A percentile compares a stretch with the other conserved stretches of the same genome.
Conservation (phyloP, 2,329 filamentous ascomycete genomes). For the Fusarium nurragi region DNA sequence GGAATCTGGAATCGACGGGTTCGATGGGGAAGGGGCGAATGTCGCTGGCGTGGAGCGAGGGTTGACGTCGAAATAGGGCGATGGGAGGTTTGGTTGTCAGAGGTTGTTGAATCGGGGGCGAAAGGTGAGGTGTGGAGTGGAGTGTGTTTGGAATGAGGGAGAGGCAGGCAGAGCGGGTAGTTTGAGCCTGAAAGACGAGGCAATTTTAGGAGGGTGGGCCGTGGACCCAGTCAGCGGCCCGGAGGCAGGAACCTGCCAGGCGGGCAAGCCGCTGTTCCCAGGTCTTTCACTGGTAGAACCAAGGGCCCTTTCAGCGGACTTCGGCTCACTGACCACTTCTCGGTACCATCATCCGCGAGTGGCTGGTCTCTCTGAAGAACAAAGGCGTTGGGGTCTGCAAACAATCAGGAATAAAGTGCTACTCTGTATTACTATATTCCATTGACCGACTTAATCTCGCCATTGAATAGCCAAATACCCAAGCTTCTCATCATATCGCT, state of each 20-base stretch:
- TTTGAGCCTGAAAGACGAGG: conserved; percentile 49
- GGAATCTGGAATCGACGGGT: conserved; percentile 24
- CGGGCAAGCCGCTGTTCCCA: conserved; percentile 19
- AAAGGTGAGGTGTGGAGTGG: conserved; percentile 44
- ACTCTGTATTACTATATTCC: no score
- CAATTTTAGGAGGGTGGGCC: conserved; percentile 31
- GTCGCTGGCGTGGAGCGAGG: conserved; percentile 41
- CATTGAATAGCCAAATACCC: no score
- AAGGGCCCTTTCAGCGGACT: conserved; percentile 7
- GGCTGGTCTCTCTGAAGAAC: conserved; percentile 21
- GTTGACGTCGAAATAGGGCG: conserved; percentile 38
- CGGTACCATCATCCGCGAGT: conserved; percentile 27
- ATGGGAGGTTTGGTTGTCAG: conserved; percentile 41
- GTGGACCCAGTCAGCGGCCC: conserved; percentile 20
- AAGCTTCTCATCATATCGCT: no score
- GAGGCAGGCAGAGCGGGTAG: conserved; percentile 25
- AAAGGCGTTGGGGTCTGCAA: conserved; percentile 4
- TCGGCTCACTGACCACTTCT: conserved; percentile 30
- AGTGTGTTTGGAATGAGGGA: conserved; percentile 45
- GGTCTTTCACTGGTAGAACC: conserved; percentile 11
- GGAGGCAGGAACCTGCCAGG: conserved; percentile 25
- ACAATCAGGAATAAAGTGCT: no score
- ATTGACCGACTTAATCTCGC: no score
- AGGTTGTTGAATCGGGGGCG: conserved; percentile 46
- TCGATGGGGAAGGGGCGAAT: conserved; percentile 35